Conservation (phyloP, 352 stramenopile species). For the Pythium inflatum region DNA sequence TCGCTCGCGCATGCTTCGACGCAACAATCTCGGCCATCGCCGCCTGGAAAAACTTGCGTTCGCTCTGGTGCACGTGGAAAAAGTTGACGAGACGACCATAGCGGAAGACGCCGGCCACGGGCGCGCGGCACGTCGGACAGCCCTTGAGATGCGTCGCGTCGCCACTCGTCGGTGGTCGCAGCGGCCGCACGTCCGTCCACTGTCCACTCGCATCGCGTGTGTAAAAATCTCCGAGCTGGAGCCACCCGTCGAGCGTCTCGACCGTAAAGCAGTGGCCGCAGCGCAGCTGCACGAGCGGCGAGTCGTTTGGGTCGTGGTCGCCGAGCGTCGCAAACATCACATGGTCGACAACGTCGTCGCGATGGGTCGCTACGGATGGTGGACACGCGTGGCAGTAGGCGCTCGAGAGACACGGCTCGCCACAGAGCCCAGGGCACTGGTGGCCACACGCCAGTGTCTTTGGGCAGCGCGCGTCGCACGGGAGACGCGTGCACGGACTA, state of each 20-base stretch:
- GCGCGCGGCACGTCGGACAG: constrained; percentile 52
- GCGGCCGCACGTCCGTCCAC: not conserved
- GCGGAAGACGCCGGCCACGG: constrained; percentile 45
- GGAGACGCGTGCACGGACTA: constrained; percentile 47
- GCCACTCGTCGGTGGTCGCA: not conserved
- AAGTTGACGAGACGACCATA: constrained; percentile 53
- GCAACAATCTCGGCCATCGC: not conserved
- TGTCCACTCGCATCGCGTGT: constrained; percentile 17
- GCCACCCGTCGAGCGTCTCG: constrained; percentile 69
- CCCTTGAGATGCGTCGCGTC: not conserved
- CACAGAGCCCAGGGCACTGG: constrained; percentile 75
- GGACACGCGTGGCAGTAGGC: constrained; percentile 65
- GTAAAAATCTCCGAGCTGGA: constrained; percentile 47
- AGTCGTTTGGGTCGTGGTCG: constrained; percentile 55
- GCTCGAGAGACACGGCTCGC: constrained; percentile 63
- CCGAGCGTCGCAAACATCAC: constrained; percentile 61
- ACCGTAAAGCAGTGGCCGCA: constrained; percentile 76
- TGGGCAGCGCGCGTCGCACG: constrained; percentile 57
- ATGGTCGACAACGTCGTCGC: constrained; percentile 60
- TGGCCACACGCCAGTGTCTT: constrained; percentile 60
- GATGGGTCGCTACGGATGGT: constrained; percentile 28
- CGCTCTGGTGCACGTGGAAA: constrained; percentile 42
- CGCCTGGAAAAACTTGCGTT: constrained; percentile 43
- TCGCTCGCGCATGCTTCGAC: not conserved
- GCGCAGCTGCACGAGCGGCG: constrained; percentile 68